Evolutionary conservation across 2,329 filamentous ascomycete genomes (phyloP), one percentile per base, ranked within the genome.

Genomic region (Arthrobotrys conoides): DNA sequence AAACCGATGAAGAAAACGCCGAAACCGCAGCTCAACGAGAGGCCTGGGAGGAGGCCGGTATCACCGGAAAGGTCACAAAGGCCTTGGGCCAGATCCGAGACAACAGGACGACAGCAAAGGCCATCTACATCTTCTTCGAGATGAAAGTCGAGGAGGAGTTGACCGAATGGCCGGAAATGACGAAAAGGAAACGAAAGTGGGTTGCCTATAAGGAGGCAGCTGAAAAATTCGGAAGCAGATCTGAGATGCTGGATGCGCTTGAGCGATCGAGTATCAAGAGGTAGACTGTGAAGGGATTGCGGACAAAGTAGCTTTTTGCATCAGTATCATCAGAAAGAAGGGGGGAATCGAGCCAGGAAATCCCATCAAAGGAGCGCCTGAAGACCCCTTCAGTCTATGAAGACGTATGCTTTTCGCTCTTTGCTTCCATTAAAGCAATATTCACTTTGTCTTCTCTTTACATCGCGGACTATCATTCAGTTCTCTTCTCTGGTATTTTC

Each of bases 21-120:
- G 89, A 95, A 84, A 93, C 96, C 72, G 96, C 96, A 71, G 85
- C 91, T 87, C 87, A 68, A 55, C 88, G 96, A 81, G 96, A 99
- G 85, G 96, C 96, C 79, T 98, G 96, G 96, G 96, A 98, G 86
- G 96, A 98, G 86, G 96, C 94, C 49, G 96, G 96, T 83, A 96
- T 98, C 83, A 88, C 92, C 82, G 92, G 95, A 85, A 91, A 89
- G 76, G 91, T 97, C 84, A 91, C 92, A 82, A 92, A 91, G 84
- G 93, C 97, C 84, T 88, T 99, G 64, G 94, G 94, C 80, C 89
- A 91, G 80, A 97, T 99, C 82, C 87, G 91, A 69, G 96, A 99
- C 85, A 92, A 90, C 84, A 90, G 94, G 73, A 87, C 57, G 61
- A 64, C 66, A 36, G 46, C 55, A 12, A 80, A 75, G 48, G 63